Percentiles rank a stretch among this genome's conserved stretches.
Evolutionary conservation across 2,329 filamentous ascomycete species (phyloP).

Genomic region (Emergomyces orientalis): DNA sequence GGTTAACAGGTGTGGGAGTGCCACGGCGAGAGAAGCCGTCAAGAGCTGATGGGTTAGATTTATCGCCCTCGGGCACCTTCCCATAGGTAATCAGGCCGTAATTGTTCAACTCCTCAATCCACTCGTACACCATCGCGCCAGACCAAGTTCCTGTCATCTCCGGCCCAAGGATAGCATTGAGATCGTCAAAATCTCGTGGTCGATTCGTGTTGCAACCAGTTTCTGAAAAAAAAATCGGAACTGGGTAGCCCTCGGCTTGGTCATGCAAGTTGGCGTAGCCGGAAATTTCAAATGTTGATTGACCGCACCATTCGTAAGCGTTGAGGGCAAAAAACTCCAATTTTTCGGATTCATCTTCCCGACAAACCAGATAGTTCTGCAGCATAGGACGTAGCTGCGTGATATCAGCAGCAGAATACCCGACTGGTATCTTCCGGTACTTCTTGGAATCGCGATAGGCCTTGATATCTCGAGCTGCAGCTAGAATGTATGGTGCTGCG

Average conservation of each 20-base stretch:
- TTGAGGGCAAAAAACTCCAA: conserved; percentile 82
- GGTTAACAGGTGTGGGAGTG: conserved; percentile 60
- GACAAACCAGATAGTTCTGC: conserved; percentile 70
- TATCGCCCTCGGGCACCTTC: conserved; percentile 40
- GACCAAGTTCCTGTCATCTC: conserved; percentile 64
- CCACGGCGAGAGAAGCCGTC: conserved; percentile 63
- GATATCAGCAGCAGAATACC: conserved; percentile 83
- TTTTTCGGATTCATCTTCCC: conserved; percentile 54
- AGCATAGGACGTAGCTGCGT: conserved; percentile 56
- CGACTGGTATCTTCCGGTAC: conserved; percentile 73
- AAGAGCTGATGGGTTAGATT: conserved; percentile 47
- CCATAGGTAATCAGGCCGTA: conserved; percentile 77
- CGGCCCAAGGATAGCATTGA: conserved; percentile 63
- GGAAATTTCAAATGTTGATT: conserved; percentile 47
- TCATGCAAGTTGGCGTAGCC: conserved; percentile 62
- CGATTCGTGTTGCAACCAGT: conserved; percentile 62
- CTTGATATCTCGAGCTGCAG: conserved; percentile 72
- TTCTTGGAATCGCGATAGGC: conserved; percentile 64
- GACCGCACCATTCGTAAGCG: conserved; percentile 71
- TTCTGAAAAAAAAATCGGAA: conserved; percentile 87
- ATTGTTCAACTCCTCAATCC: conserved; percentile 74
- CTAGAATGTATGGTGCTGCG: conserved; percentile 74
- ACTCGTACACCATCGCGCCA: conserved; percentile 79
- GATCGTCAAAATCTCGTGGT: conserved; percentile 47
- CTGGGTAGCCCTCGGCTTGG: conserved; percentile 59